Evolutionary conservation across 192 early-diverging fungal species (phyloP).

Genomic region (Cetraspora pellucida): DNA sequence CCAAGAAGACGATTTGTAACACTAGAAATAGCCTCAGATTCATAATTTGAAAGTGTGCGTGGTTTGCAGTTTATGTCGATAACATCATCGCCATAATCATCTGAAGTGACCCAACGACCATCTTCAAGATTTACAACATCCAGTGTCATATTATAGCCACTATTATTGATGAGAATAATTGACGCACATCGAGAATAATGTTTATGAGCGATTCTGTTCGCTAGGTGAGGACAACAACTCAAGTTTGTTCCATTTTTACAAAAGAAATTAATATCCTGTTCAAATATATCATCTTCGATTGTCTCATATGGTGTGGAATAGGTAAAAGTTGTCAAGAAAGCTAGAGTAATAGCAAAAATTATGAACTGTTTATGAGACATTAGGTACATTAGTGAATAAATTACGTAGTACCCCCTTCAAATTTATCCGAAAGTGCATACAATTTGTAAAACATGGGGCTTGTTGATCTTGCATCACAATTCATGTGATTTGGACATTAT

Average conservation of each 20-base stretch:
- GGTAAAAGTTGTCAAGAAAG: background rate
- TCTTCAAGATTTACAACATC: background rate
- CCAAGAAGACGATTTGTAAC: slow-evolving; percentile 26
- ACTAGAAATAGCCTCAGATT: slow-evolving; percentile 16
- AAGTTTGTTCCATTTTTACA: background rate
- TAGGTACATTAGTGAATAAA: no score
- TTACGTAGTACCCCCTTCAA: no score
- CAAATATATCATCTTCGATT: background rate
- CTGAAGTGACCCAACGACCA: slow-evolving; percentile 18
- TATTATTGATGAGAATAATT: slow-evolving; percentile 13
- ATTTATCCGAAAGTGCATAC: no score
- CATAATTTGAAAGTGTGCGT: background rate
- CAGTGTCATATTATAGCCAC: slow-evolving; percentile 6
- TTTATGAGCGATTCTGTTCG: background rate
- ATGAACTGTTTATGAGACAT: background rate
- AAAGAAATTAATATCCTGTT: background rate
- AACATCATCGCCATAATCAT: background rate
- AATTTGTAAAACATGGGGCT: no score
- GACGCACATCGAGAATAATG: slow-evolving; percentile 14
- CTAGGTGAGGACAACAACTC: slow-evolving; percentile 14
- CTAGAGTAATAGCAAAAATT: background rate
- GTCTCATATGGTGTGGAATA: background rate
- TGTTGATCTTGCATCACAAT: no score
- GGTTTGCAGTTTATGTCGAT: background rate
- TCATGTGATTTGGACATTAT: no score